A percentile compares a stretch with the other conserved stretches of the same genome.
Evolutionary conservation across 331 rosid species (phyloP).

Genomic region (Rosa hybrid): DNA sequence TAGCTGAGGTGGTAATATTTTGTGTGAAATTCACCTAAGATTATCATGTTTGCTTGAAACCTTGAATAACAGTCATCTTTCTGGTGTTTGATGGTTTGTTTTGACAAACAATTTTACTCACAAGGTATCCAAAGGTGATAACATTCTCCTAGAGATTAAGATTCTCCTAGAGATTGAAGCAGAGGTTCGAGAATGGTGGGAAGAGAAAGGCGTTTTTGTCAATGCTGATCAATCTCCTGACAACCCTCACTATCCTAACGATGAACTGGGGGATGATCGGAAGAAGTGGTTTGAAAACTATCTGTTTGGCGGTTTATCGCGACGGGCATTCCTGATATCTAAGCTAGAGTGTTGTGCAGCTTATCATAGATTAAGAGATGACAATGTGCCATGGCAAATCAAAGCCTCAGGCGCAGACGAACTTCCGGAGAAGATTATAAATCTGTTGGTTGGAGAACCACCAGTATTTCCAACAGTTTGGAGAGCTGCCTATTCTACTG

Average conservation of each 20-base stretch:
- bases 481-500: slow-evolving; percentile 81
- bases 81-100: background rate
- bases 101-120: slow-evolving; percentile 17
- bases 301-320: slow-evolving; percentile 82
- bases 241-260: slow-evolving; percentile 37
- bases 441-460: slow-evolving; percentile 36
- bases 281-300: slow-evolving; percentile 86
- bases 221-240: slow-evolving; percentile 58
- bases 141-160: slow-evolving; percentile 72
- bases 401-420: slow-evolving; percentile 89
- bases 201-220: slow-evolving; percentile 60
- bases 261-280: slow-evolving; percentile 32
- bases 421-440: slow-evolving; percentile 21
- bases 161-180: slow-evolving; percentile 67
- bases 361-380: slow-evolving; percentile 76
- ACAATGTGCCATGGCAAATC: slow-evolving; percentile 78
- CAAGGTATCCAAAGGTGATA: slow-evolving; percentile 72
- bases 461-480: slow-evolving; percentile 67
- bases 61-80: background rate
- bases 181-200: slow-evolving; percentile 78
- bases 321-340: slow-evolving; percentile 83
- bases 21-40: background rate
- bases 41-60: background rate
- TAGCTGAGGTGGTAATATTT: background rate
- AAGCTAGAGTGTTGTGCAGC: slow-evolving; percentile 92